Base-by-base conservation (phyloP, 1,139 yeast species). In the Candida neerlandica region DNA sequence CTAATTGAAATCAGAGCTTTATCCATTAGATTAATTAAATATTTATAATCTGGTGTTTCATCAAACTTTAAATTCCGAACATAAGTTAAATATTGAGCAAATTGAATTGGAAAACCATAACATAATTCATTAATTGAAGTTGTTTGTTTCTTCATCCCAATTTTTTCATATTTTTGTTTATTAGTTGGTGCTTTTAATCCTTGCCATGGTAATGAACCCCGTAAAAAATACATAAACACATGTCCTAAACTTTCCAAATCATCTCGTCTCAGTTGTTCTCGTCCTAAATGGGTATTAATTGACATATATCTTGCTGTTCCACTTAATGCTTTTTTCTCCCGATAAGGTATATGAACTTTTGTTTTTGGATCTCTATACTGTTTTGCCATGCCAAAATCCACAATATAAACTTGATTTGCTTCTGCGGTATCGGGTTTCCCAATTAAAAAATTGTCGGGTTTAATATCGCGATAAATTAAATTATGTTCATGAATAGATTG, bases 101-200 rank as follows among this genome's bases (percentile, higher is more conserved):
- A 87, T 62, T 86, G 94, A 33, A 82, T 78, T 27, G 95, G 95
- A 51, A 81, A 75, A 3, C 89, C 90, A 58, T 77, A 71, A 56
- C 91, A 84, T 51, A 87, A 71, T 58, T 86, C 92, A 58, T 77
- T 77, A 42, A 86, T 82, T 37, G 86, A 81, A 0, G 95, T 87
- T 2, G 84, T 74, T 65, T 86, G 84, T 62, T 87, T 87, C 69
- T 86, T 86, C 61, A 85, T 84, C 42, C 95, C 95, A 60, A 87
- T 87, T 62, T 86, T 87, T 64, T 87, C 95, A 65, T 87, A 87
- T 65, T 87, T 87, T 55, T 85, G 87, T 66, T 86, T 87, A 67
- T 87, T 87, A 10, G 90, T 86, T 45, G 92, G 92, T 1, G 94
- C 94, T 64, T 86, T 83, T 53, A 74, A 64, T 4, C 79, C 81